Evolutionary conservation across 192 early-diverging fungal genomes (phyloP).

Genomic region (Pecoramyces ruminantium): DNA sequence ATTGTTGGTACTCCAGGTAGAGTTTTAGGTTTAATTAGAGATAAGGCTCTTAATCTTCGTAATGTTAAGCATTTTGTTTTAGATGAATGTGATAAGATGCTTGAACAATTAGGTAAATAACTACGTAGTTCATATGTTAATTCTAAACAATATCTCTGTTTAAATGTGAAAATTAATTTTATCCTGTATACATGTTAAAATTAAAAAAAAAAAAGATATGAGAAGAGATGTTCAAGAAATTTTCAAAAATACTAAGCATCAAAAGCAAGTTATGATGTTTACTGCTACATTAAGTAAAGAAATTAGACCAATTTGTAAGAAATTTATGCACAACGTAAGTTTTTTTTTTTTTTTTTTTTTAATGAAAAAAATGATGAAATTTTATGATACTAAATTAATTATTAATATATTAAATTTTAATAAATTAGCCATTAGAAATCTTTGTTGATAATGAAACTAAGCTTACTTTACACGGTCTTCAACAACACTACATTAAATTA

Average conservation of each 20-base stretch:
- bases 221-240: conserved; percentile 92
- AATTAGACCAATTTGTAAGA: conserved; percentile 80
- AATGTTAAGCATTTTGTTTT: conserved; percentile 94
- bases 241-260: conserved; percentile 81
- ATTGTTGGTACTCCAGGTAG: conserved; percentile 94
- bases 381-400: too few relatives aligned
- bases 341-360: conserved; percentile 3
- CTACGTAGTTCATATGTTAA: conserved; percentile 4
- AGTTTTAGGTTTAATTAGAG: conserved; percentile 65
- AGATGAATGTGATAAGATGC: conserved; percentile 97
- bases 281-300: conserved; percentile 88
- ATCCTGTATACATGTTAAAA: background rate
- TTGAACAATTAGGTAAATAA: conserved; percentile 74
- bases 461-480: conserved; percentile 89
- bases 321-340: conserved; percentile 86
- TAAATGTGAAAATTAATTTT: background rate
- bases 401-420: too few relatives aligned
- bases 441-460: conserved; percentile 97
- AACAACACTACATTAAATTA: conserved; percentile 84
- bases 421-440: conserved; percentile 69
- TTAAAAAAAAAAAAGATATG: conserved; percentile 58
- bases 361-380: too few relatives aligned
- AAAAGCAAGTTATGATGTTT: conserved; percentile 99
- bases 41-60: conserved; percentile 58
- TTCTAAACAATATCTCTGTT: conserved; percentile 1